Evolutionary conservation across 2,329 filamentous ascomycete species (phyloP).

Genomic region (Cryphonectria carpinicola): DNA sequence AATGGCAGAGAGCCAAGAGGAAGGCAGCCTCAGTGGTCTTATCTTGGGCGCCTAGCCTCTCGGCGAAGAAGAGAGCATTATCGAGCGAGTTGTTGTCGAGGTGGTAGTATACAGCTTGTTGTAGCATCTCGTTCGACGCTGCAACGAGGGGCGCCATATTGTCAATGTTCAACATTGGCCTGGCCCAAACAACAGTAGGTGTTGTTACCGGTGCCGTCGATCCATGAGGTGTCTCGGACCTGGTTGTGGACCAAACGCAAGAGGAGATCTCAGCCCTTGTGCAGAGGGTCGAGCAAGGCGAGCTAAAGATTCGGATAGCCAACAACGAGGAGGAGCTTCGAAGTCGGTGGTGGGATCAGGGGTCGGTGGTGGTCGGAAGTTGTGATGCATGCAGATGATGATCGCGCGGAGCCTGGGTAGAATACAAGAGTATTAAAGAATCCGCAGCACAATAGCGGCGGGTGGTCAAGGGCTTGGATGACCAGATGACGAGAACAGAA

Average conservation of each 20-base stretch:
- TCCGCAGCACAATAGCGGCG: conserved; percentile 11
- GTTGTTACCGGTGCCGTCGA: conserved; percentile 32
- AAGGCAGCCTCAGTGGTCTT: conserved; percentile 80
- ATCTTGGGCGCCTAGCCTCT: conserved; percentile 83
- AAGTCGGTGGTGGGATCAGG: conserved; percentile 11
- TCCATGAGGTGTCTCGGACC: conserved; percentile 39
- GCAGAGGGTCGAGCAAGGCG: not conserved
- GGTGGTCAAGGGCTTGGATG: conserved; percentile 6
- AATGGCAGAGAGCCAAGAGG: conserved; percentile 81
- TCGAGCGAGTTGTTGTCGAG: conserved; percentile 89
- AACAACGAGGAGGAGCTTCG: not conserved
- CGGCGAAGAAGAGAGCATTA: conserved; percentile 92
- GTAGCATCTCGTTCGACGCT: conserved; percentile 56
- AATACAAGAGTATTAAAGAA: conserved; percentile 20
- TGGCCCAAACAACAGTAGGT: conserved; percentile 30
- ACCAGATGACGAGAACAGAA: conserved; percentile 4
- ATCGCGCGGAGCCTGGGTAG: conserved; percentile 14
- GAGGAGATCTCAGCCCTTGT: not conserved
- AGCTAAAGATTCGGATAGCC: not conserved
- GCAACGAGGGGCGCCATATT: conserved; percentile 58
- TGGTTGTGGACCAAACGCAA: not conserved
- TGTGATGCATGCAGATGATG: conserved; percentile 22
- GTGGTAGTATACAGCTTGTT: conserved; percentile 67
- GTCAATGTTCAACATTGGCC: conserved; percentile 28
- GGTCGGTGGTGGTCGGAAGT: conserved; percentile 1